Evolutionary conservation across 2,329 filamentous ascomycete species (phyloP), one percentile per base, ranked within the genome.

Genomic region (Cladophialophora exuberans): DNA sequence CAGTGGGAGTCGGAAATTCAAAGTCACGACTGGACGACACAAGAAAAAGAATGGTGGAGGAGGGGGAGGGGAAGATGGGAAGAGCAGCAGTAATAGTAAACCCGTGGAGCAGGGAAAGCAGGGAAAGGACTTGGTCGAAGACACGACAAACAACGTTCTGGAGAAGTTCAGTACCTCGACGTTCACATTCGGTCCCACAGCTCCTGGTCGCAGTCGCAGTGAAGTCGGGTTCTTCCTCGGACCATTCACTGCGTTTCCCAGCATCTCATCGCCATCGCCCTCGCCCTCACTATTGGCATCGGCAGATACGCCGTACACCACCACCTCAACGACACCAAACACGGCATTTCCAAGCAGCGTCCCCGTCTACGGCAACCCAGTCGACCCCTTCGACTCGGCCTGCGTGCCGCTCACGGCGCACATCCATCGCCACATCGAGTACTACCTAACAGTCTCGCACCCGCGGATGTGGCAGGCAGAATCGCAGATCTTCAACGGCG

Each of bases 381-480:
- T 15, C 17, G 31, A 35, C 17, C 31, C 42, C 7, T 45, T 45
- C 25, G 17, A 18, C 22, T 28, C 25, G 1, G 28, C 22, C 15
- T 28, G 42, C 42, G 18, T 33, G 1, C 3, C 42, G 22, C 28
- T 45, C 4, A 28, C 28, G 13, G n/a, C 13, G 9, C 10, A 17
- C 10, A 18, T 45, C 6, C 42, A 45, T 18, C 42, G 17, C 20
- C 25, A 28, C 9, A 23, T 45, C 18, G 22, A 45, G 22, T 45
- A 45, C 18, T 26, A 18, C 20, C 42, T 45, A 9, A 45, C 15
- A 10, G 42, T 45, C 6, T 45, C 25, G 18, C 42, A 45, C 15
- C 42, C 42, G 11, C 42, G 42, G 10, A 33, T 28, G 22, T 45
- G 42, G 25, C 42, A 45, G 22, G 25, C 22, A 23, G 42, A 45